Evolutionary conservation across 2,329 filamentous ascomycete genomes (phyloP).

Genomic region (Fusarium mexicanum): DNA sequence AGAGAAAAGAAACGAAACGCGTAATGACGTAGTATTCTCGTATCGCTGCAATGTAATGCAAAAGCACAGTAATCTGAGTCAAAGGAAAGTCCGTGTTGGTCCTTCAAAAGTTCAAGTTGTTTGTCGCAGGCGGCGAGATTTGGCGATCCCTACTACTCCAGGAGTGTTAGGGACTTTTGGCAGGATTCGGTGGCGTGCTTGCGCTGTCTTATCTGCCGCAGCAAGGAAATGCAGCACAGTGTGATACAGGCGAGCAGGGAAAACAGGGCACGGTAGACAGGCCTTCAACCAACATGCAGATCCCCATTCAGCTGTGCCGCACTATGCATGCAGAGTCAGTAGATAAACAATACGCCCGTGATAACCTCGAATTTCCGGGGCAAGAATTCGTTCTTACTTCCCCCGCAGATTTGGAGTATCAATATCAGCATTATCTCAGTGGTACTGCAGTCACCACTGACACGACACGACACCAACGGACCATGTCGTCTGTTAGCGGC

Average conservation of each 20-base stretch:
- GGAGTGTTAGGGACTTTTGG: neutral
- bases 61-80: neutral
- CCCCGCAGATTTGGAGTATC: neutral
- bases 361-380: neutral
- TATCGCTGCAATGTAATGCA: neutral
- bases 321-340: neutral
- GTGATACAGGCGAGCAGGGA: neutral
- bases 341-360: neutral
- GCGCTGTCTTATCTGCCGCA: neutral
- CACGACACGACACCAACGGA: too few species aligned
- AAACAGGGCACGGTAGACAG: neutral
- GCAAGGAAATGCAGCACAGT: neutral
- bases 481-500: neutral
- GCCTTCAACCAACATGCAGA: neutral
- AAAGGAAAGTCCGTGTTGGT: neutral
- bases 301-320: neutral
- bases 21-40: neutral
- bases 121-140: neutral
- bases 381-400: neutral
- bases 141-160: neutral
- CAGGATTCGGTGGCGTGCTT: neutral
- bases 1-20: rapidly evolving
- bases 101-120: neutral
- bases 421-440: too few species aligned
- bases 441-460: neutral